These are phyloP conservation scores for Malus sylvestris DNA, from an alignment of 306 rosid species.

Conservation along the genomic window DNA sequence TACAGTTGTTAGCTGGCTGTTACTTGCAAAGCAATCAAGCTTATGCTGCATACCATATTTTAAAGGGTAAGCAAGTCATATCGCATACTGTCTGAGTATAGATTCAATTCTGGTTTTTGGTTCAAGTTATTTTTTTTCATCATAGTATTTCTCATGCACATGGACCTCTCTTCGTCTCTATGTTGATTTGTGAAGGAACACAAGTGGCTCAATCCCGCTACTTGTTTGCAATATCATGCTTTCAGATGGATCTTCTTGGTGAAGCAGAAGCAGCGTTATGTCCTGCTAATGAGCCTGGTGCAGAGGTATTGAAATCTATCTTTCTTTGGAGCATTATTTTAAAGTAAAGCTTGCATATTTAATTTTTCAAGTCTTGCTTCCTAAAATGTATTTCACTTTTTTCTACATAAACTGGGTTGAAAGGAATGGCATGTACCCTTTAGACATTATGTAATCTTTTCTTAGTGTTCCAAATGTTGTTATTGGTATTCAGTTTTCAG, in stretches of 20 bases:
- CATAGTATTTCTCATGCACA: constrained; percentile 22
- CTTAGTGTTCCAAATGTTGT: not conserved
- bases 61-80: constrained; percentile 57
- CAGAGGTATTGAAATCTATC: constrained; percentile 52
- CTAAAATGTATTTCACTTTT: not conserved
- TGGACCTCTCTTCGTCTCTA: constrained; percentile 18
- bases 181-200: constrained; percentile 60
- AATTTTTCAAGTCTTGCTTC: not conserved
- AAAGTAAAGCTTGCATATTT: not conserved
- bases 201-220: constrained; percentile 96
- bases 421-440: not conserved
- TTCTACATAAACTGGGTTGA: not conserved
- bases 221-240: constrained; percentile 98
- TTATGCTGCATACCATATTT: constrained; percentile 75
- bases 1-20: constrained; percentile 83
- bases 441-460: not conserved
- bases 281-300: constrained; percentile 71
- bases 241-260: constrained; percentile 82
- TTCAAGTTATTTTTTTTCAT: not conserved
- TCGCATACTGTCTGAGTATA: not conserved
- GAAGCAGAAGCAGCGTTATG: constrained; percentile 94
- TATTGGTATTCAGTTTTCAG: not conserved
- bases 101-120: not conserved
- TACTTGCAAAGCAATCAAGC: constrained; percentile 86
- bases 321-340: not conserved